These are phyloP conservation scores for Skeletonema marinoi DNA, from an alignment of 108 stramenopile genomes.

Conservation along the genomic window DNA sequence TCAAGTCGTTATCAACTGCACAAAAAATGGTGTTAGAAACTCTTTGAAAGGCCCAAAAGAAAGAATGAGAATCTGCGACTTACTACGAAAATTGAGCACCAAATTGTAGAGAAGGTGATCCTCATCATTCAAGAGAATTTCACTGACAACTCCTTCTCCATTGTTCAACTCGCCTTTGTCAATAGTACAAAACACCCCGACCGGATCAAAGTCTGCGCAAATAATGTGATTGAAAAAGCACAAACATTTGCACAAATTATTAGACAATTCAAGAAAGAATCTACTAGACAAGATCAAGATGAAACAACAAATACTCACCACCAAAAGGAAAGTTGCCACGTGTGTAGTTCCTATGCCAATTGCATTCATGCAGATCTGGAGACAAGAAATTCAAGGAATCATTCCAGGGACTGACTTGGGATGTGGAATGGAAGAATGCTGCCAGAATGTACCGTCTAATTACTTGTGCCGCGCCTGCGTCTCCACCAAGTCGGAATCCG, in stretches of 20 bases:
- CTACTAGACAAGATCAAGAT: not conserved
- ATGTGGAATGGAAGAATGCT: not conserved
- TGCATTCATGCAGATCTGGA: constrained; percentile 2
- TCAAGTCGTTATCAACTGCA: constrained; percentile 20
- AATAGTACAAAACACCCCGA: not conserved
- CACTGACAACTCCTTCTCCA: too few species aligned
- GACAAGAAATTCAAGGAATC: constrained; percentile 5
- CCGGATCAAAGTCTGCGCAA: not conserved
- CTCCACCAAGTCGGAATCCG: not conserved
- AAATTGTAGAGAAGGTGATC: not conserved
- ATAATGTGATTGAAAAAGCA: too few species aligned
- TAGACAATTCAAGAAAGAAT: too few species aligned
- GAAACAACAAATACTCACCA: not conserved
- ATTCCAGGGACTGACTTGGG: not conserved
- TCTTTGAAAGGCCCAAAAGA: too few species aligned
- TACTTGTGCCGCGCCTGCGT: not conserved
- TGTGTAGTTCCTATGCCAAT: constrained; percentile 2
- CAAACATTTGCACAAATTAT: too few species aligned
- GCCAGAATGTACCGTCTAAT: not conserved
- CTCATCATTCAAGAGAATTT: not conserved
- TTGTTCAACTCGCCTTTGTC: not conserved
- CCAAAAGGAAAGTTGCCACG: not conserved
- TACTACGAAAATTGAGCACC: not conserved
- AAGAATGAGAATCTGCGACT: not conserved
- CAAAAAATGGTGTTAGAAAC: not conserved